These are phyloP conservation scores for Pedinophyceae sp. DNA, from an alignment of 139 green algal species.

Conservation along the genomic window DNA sequence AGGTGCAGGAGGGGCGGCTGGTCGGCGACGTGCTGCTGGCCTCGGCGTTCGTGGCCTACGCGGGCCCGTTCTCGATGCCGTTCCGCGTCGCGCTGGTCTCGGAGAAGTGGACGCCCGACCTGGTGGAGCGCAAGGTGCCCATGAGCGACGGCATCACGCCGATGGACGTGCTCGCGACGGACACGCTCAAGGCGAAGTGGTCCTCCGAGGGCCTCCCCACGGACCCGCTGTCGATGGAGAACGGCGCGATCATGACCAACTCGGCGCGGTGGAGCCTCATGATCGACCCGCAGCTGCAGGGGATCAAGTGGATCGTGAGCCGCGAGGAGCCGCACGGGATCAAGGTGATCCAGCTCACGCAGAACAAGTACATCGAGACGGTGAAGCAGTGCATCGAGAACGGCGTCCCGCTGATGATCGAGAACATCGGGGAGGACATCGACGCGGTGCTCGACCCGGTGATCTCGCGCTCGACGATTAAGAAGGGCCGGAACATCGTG, in stretches of 20 bases:
- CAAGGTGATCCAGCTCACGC: slow-evolving; percentile 66
- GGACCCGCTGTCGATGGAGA: slow-evolving; percentile 67
- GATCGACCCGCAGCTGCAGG: slow-evolving; percentile 83
- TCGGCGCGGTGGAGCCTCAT: slow-evolving; percentile 60
- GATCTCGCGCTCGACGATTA: slow-evolving; percentile 28
- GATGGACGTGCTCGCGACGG: slow-evolving; percentile 37
- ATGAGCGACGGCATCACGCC: slow-evolving; percentile 24
- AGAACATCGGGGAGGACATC: slow-evolving; percentile 71
- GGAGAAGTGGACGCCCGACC: slow-evolving; percentile 59
- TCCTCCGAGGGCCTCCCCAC: slow-evolving; percentile 66
- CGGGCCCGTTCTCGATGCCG: slow-evolving; percentile 64
- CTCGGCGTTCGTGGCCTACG: slow-evolving; percentile 72
- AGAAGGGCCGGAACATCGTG: slow-evolving; percentile 36
- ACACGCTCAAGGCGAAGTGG: slow-evolving; percentile 49
- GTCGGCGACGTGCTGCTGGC: slow-evolving; percentile 68
- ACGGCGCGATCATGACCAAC: slow-evolving; percentile 71
- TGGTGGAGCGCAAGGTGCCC: slow-evolving; percentile 48
- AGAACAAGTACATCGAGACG: slow-evolving; percentile 67
- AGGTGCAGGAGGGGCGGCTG: slow-evolving; percentile 23
- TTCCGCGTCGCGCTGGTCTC: slow-evolving; percentile 48
- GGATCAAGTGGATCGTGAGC: slow-evolving; percentile 71
- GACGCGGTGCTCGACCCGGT: slow-evolving; percentile 74
- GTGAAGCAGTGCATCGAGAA: slow-evolving; percentile 57
- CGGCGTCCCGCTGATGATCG: slow-evolving; percentile 66
- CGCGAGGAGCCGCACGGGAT: slow-evolving; percentile 53